Conservation (phyloP, 192 early-diverging fungal species). For the Backusella mclennaniae region DNA sequence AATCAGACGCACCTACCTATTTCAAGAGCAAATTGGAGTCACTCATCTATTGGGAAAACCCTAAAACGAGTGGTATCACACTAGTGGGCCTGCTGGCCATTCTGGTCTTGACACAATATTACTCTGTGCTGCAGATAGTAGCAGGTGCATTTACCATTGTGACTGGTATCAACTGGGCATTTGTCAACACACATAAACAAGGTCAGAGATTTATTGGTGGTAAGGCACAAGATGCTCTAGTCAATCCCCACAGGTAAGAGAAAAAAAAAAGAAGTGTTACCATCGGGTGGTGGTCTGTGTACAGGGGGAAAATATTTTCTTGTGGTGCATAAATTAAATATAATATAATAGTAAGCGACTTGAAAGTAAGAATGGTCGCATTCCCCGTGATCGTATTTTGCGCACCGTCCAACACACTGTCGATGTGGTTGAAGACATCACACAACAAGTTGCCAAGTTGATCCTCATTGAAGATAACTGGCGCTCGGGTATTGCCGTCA, state of each 20-base stretch:
- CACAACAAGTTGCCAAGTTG: conserved; percentile 22
- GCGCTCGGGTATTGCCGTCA: conserved; percentile 4
- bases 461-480: conserved; percentile 32
- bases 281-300: neutral
- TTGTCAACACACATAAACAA: conserved; percentile 28
- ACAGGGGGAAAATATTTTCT: neutral
- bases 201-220: conserved; percentile 21
- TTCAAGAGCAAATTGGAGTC: conserved; percentile 20
- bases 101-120: conserved; percentile 31
- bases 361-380: neutral
- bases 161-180: conserved; percentile 37
- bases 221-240: neutral
- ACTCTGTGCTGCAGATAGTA: conserved; percentile 28
- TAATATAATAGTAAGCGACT: conserved; percentile 11
- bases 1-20: conserved; percentile 16
- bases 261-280: neutral
- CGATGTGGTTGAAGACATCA: conserved; percentile 24
- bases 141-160: conserved; percentile 26
- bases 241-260: conserved; percentile 31
- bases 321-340: neutral
- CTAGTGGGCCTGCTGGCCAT: conserved; percentile 10
- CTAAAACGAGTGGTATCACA: conserved; percentile 13
- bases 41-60: conserved; percentile 33
- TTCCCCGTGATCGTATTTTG: conserved; percentile 27
- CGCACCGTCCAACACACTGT: conserved; percentile 20